Conservation (phyloP, 2,329 filamentous ascomycete genomes). For the Westerdykella sp. region DNA sequence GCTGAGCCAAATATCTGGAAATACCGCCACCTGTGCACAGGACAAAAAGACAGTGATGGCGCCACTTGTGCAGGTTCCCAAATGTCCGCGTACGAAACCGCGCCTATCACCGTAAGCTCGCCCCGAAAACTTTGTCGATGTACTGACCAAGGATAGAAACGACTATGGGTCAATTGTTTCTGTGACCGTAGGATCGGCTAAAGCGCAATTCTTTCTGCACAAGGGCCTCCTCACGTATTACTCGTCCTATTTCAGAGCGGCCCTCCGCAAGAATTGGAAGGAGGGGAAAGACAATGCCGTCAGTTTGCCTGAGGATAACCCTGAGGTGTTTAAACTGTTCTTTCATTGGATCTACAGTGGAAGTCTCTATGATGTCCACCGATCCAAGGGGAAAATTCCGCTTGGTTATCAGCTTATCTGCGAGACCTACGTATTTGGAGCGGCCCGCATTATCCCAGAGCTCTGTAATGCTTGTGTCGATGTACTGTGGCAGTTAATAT, state of each 20-base stretch:
- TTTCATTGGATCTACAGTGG: constrained; percentile 11
- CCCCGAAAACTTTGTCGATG: no score
- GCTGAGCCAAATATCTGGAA: no score
- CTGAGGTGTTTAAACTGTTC: constrained; percentile 8
- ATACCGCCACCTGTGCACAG: no score
- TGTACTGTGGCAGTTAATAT: background rate
- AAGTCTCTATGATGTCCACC: background rate
- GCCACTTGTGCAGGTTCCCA: no score
- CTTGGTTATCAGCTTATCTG: background rate
- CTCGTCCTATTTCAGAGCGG: constrained; percentile 15
- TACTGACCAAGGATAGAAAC: no score
- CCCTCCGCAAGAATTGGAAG: constrained; percentile 7
- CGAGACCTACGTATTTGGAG: constrained; percentile 1
- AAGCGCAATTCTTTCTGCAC: constrained; percentile 10
- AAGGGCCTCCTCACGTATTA: constrained; percentile 13
- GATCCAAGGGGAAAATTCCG: background rate
- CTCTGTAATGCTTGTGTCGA: background rate
- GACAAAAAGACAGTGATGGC: no score
- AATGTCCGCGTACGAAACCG: no score
- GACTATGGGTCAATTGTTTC: no score
- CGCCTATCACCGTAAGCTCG: no score
- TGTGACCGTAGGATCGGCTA: no score
- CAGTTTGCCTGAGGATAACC: constrained; percentile 7
- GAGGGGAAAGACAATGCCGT: constrained; percentile 6
- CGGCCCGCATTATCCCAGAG: background rate